Base-by-base conservation (phyloP, 495 filamentous ascomycete species). In the Platismatia glauca region DNA sequence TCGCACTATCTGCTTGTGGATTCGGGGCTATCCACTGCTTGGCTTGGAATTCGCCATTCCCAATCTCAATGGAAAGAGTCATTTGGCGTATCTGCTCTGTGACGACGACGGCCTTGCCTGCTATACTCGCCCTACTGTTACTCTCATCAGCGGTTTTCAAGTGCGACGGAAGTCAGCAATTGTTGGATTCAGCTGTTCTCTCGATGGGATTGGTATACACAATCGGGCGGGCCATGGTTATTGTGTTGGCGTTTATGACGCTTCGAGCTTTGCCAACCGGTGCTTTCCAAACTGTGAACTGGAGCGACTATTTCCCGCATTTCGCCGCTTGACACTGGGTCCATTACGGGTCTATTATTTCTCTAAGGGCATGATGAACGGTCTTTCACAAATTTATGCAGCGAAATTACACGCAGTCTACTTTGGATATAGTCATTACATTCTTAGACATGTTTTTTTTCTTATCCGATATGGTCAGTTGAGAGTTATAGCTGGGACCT, bases 1-100 rank as follows among this genome's bases (percentile, higher is more conserved):
- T 58, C 3, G 29, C 2, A 37, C 11, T 66, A 16, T 43, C 52
- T 53, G 44, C 33, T 9, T 48, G 65, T 33, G 33, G 56, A 12
- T 62, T 67, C 55, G 67, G 67, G 46, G 67, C 59, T 29, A 41
- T 69, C 13, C 65, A 69, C n/a, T 69, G 67, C 43, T n/a, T 67
- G 16, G 67, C 65, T 29, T 69, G 67, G 67, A 67, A 67, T 29
- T 64, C 44, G 34, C 34, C 33, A 3, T 69, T 69, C 41, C 65
- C 65, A 0, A 67, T 57, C 7, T 20, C 50, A 8, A 37, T 58
- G 27, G 67, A 69, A 59, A 20, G 18, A 61, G 55, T 53, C 16
- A 43, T 61, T 44, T 67, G 67, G 67, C 44, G 61, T 8, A 24
- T 67, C 1, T 64, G 58, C 44, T 37, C 65, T 24, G 65, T 39